phyloP scores from a whole-genome alignment of 1,284 basidiomycete genomes.

The Malassezia vespertilionis region DNA sequence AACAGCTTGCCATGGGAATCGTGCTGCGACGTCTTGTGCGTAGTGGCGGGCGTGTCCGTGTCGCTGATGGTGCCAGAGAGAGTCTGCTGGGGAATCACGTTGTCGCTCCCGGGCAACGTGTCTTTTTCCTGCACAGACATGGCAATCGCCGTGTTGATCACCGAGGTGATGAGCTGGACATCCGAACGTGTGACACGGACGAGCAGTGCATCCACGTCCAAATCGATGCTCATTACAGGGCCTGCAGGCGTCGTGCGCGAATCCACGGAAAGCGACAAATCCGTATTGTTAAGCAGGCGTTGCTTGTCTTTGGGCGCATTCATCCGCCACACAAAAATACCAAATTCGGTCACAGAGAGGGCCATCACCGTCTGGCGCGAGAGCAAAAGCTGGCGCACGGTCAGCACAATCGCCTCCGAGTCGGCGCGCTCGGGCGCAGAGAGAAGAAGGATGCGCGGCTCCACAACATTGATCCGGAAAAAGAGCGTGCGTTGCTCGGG shows the following conservation, averaged over 20 bases:
- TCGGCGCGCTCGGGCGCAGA: constrained; percentile 70
- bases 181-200: constrained; percentile 88
- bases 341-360: constrained; percentile 68
- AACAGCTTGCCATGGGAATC: constrained; percentile 28
- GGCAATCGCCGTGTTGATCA: constrained; percentile 76
- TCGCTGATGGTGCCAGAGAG: not conserved
- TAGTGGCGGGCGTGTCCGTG: not conserved
- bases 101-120: not conserved
- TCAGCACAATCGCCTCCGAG: constrained; percentile 76
- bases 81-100: not conserved
- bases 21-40: not conserved
- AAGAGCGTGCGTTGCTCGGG: constrained; percentile 37
- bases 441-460: constrained; percentile 77
- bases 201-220: constrained; percentile 66
- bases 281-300: constrained; percentile 84
- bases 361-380: constrained; percentile 85
- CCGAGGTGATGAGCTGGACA: constrained; percentile 76
- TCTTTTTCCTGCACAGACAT: constrained; percentile 51
- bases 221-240: constrained; percentile 72
- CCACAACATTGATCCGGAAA: constrained; percentile 80
- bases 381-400: constrained; percentile 72
- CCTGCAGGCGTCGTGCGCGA: constrained; percentile 63
- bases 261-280: constrained; percentile 77
- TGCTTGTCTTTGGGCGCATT: constrained; percentile 70
- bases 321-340: constrained; percentile 87